phyloP scores from a whole-genome alignment of 805 yeast species.

The Ogataea minuta region DNA sequence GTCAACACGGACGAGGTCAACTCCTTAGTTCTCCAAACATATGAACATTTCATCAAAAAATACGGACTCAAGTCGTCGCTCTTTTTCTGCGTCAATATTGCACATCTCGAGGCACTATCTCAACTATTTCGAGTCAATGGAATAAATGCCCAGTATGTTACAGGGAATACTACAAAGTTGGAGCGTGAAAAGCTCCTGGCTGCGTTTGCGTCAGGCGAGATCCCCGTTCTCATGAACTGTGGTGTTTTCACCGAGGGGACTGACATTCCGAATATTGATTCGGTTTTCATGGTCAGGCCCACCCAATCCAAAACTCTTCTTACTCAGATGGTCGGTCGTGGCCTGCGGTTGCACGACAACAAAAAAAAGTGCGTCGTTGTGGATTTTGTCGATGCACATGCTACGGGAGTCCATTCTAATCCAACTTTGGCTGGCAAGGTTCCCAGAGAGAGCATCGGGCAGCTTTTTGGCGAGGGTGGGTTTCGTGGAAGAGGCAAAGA shows the following conservation, averaged over 20 bases:
- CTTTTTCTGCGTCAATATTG: conserved; percentile 73
- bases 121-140: conserved; percentile 55
- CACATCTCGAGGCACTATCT: conserved; percentile 58
- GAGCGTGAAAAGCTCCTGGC: conserved; percentile 52
- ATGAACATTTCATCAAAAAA: conserved; percentile 43
- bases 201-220: conserved; percentile 58
- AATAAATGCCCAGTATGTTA: conserved; percentile 66
- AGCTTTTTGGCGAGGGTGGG: conserved; percentile 16
- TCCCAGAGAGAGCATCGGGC: conserved; percentile 8
- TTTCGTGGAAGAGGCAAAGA: background rate
- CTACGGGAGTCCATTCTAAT: conserved; percentile 28
- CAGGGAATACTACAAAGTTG: conserved; percentile 56
- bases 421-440: conserved; percentile 26
- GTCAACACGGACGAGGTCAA: conserved; percentile 57
- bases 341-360: conserved; percentile 60
- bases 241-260: conserved; percentile 94
- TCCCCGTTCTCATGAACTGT: conserved; percentile 80
- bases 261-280: conserved; percentile 86
- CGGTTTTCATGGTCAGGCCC: conserved; percentile 75
- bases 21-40: conserved; percentile 52
- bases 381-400: conserved; percentile 69
- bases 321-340: conserved; percentile 90
- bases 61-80: conserved; percentile 57
- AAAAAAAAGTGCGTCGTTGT: conserved; percentile 71
- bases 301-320: conserved; percentile 70